Evolutionary conservation across 176 grass and related monocot species (phyloP), one percentile per base, ranked within the genome.

Genomic region (Luzula sylvatica): DNA sequence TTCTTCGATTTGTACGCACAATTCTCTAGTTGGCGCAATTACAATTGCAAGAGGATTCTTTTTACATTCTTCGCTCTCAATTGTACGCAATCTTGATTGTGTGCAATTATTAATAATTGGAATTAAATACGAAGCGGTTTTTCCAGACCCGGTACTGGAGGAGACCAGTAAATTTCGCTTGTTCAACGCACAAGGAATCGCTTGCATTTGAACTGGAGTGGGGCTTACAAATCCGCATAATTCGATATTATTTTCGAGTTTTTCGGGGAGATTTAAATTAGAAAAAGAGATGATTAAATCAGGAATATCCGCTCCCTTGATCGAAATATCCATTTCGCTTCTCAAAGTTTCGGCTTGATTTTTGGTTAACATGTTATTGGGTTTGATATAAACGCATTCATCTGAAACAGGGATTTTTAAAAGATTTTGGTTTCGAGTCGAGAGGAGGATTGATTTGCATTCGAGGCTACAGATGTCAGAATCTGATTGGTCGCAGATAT

Each of bases 121-220:
- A 71, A 83, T 66, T 46, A 98, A 81, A 90, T 71, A 98, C 65
- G 77, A 82, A 69, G 68, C 78, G 27, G 85, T 90, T 74, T 90
- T 98, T 23, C 92, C 78, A 38, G 81, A 90, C 66, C 78, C 78
- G 77, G 85, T 90, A 38, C 79, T 72, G 49, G 85, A 77, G 60
- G 92, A 87, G 50, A 98, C 92, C 76, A 90, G 85, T 69, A 87
- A 52, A 74, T 75, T 86, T 74, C 75, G 86, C 17, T 72, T 61
- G 43, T 45, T 65, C 20, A 98, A 62, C 72, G 92, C 71, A 41
- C 80, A 71, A 82, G 92, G 85, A 65, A 98, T 90, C 22, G 77
- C 60, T 80, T 98, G 81, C 85, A 98, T 90, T 59, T 87, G 92
- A 42, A 98, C 78, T 61, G 92, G 85, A 56, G 85, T 83, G 60